phyloP scores from a whole-genome alignment of 805 yeast genomes.

The Lachancea sp. region DNA sequence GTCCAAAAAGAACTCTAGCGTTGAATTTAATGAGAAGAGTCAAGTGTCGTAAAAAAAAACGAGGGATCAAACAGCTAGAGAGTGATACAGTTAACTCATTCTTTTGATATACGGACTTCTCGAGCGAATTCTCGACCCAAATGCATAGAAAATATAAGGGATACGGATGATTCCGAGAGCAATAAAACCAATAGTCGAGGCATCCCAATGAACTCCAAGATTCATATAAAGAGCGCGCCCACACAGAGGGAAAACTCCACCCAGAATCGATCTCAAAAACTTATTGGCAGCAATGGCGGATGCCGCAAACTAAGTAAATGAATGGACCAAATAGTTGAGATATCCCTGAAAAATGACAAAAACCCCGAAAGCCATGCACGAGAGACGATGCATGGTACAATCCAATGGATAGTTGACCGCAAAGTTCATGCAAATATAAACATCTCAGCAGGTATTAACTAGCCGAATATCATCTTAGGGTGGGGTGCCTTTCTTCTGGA shows the following conservation, averaged over 20 bases:
- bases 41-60: no score
- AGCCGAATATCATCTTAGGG: slow-evolving; percentile 54
- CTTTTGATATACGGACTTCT: slow-evolving; percentile 13
- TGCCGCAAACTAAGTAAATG: slow-evolving; percentile 56
- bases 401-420: slow-evolving; percentile 43
- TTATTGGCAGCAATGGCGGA: slow-evolving; percentile 54
- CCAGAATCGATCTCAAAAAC: slow-evolving; percentile 50
- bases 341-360: slow-evolving; percentile 49
- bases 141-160: slow-evolving; percentile 57
- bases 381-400: slow-evolving; percentile 54
- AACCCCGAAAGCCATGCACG: slow-evolving; percentile 50
- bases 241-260: slow-evolving; percentile 30
- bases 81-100: neutral
- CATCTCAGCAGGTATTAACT: slow-evolving; percentile 50
- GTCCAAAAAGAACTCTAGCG: no score
- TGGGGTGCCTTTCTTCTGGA: slow-evolving; percentile 47
- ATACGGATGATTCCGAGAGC: slow-evolving; percentile 54
- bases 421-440: slow-evolving; percentile 53
- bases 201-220: slow-evolving; percentile 47
- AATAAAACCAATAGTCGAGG: slow-evolving; percentile 59
- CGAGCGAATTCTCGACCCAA: slow-evolving; percentile 49
- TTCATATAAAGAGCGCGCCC: neutral
- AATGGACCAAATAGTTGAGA: slow-evolving; percentile 58
- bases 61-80: no score
- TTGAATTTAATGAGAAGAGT: no score